phyloP scores from a whole-genome alignment of 257 asterid genomes.

The Solanum sitiens region DNA sequence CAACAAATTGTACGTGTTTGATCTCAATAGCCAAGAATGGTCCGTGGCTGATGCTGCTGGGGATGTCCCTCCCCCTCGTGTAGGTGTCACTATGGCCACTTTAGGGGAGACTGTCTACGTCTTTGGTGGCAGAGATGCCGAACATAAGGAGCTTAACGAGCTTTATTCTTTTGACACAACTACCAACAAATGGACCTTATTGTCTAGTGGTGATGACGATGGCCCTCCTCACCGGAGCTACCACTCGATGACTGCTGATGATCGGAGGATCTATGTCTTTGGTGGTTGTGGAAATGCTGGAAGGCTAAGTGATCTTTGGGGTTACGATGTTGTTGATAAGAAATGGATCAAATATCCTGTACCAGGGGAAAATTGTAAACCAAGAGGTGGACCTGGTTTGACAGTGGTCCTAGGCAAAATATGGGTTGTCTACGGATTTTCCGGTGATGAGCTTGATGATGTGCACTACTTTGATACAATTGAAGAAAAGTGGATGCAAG shows the following conservation, averaged over 20 bases:
- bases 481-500: slow-evolving; percentile 47
- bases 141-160: slow-evolving; percentile 69
- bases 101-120: slow-evolving; percentile 48
- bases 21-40: slow-evolving; percentile 58
- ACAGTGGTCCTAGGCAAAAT: slow-evolving; percentile 40
- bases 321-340: slow-evolving; percentile 38
- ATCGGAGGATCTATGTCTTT: slow-evolving; percentile 40
- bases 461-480: slow-evolving; percentile 54
- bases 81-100: slow-evolving; percentile 76
- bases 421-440: slow-evolving; percentile 92
- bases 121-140: slow-evolving; percentile 75
- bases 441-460: slow-evolving; percentile 73
- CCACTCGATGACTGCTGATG: slow-evolving; percentile 81
- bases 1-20: slow-evolving; percentile 52
- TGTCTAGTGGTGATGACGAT: slow-evolving; percentile 20
- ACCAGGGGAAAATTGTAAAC: slow-evolving; percentile 56
- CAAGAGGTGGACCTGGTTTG: slow-evolving; percentile 85
- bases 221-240: slow-evolving; percentile 66
- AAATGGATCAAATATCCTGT: slow-evolving; percentile 46
- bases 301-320: slow-evolving; percentile 78
- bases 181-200: slow-evolving; percentile 49
- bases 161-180: slow-evolving; percentile 48
- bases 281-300: slow-evolving; percentile 87
- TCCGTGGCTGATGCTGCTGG: slow-evolving; percentile 47
- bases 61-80: slow-evolving; percentile 79